These are phyloP conservation scores for Porodaedalea pini DNA, from an alignment of 1,284 basidiomycete species.

Conservation along the genomic window DNA sequence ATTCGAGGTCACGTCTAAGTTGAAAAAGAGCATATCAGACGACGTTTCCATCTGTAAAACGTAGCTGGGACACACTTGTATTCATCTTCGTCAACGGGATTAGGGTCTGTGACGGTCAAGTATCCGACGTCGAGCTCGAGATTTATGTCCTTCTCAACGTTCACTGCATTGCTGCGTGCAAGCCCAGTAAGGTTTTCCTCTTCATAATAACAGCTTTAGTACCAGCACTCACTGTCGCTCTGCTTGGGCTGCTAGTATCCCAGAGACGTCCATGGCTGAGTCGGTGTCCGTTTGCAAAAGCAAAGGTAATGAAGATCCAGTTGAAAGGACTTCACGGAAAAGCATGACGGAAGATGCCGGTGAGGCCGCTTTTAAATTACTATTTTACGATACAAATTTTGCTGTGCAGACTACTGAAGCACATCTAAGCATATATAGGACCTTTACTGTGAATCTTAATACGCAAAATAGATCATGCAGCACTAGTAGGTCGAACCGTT, in stretches of 20 bases:
- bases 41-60: background rate
- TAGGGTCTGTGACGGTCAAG: slow-evolving; percentile 84
- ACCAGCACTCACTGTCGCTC: slow-evolving; percentile 55
- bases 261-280: slow-evolving; percentile 71
- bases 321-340: background rate
- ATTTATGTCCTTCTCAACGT: slow-evolving; percentile 77
- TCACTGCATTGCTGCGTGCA: slow-evolving; percentile 54
- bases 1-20: slow-evolving; percentile 70
- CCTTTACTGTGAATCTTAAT: background rate
- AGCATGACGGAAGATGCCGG: background rate
- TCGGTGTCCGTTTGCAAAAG: background rate
- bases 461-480: background rate
- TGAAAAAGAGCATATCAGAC: background rate
- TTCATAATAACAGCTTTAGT: background rate
- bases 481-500: too few species aligned
- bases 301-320: background rate
- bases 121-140: slow-evolving; percentile 82
- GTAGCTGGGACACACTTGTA: slow-evolving; percentile 60
- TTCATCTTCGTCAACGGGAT: slow-evolving; percentile 76
- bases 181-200: slow-evolving; percentile 24
- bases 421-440: too few species aligned
- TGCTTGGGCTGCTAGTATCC: slow-evolving; percentile 64
- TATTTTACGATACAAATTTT: too few species aligned
- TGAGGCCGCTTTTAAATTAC: too few species aligned
- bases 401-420: too few species aligned